Base-by-base conservation (phyloP, 768 basidiomycete species). In the Cyathus striatus region DNA sequence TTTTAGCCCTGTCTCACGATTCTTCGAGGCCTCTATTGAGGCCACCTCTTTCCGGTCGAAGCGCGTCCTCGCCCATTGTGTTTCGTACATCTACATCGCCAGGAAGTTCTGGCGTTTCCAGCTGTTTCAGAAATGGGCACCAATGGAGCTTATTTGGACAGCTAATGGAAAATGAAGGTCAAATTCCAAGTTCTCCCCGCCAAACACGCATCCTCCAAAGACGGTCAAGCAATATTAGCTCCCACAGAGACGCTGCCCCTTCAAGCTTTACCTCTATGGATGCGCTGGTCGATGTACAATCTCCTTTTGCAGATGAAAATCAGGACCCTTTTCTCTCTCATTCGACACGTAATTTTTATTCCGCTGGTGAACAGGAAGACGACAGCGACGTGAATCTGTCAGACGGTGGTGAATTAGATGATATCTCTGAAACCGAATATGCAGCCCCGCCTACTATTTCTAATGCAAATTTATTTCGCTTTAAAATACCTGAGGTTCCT, bases 111-210 rank as follows among this genome's bases (percentile, higher is more conserved):
- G n/a, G 14, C 23, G 32, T 26, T 16, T 41, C 40, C 14, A 23
- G 40, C 6, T 9, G 24, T 13, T 53, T n/a, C n/a, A n/a, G n/a
- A n/a, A n/a, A 56, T 12, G 56, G 63, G 5, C 59, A 59, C n/a
- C 65, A 73, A 63, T 87, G 86, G 86, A 65, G 81, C 0, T 61
- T 86, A 4, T 87, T 87, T 49, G 78, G 73, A 6, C 81, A 86
- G 55, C 57, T 84, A 30, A 84, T 86, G 81, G 78, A 84, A 54
- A 79, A 80, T 51, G 81, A 78, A 37, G 75, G 73, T 2, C 73
- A 72, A 27, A 52, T 69, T 26, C 64, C 59, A 4, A 52, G 43
- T 26, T 22, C 39, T 21, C 10, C 10, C 12, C 10, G 12, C 12
- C 12, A 6, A 12, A 10, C 39, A 40, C 12, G 23, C 7, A 22